These are phyloP conservation scores for Saccharomyces eubayanus DNA, from an alignment of 805 yeast species.

Conservation along the genomic window DNA sequence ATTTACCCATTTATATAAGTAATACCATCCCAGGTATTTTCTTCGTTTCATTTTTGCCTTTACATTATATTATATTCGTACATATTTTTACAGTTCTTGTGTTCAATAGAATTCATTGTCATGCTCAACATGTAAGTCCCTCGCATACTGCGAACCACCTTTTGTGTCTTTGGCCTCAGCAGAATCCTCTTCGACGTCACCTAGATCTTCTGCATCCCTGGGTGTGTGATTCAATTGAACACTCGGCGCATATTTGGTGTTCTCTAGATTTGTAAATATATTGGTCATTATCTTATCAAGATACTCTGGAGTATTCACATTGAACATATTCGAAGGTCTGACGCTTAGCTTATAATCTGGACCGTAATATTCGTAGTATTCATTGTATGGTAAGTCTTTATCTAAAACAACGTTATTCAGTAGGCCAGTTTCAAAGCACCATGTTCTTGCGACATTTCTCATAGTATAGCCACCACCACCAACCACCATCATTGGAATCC, in stretches of 20 bases:
- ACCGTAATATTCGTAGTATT: slow-evolving; percentile 93
- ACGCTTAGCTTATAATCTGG: slow-evolving; percentile 95
- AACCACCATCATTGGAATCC: slow-evolving; percentile 79
- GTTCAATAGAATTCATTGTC: slow-evolving; percentile 61
- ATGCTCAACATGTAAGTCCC: slow-evolving; percentile 64
- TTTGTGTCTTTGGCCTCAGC: slow-evolving; percentile 73
- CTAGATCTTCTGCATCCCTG: slow-evolving; percentile 75
- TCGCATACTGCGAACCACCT: slow-evolving; percentile 82
- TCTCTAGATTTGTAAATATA: slow-evolving; percentile 69
- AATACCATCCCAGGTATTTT: background rate
- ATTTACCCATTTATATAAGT: background rate
- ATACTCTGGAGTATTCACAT: slow-evolving; percentile 90
- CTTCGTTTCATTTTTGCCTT: background rate
- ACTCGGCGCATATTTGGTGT: slow-evolving; percentile 94
- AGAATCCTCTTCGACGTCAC: slow-evolving; percentile 81
- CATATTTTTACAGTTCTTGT: background rate
- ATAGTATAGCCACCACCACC: slow-evolving; percentile 99
- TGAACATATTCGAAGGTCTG: slow-evolving; percentile 91
- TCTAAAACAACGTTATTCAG: slow-evolving; percentile 62
- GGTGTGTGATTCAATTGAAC: slow-evolving; percentile 91
- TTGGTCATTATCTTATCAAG: slow-evolving; percentile 74
- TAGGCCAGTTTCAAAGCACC: slow-evolving; percentile 91
- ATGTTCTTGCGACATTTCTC: slow-evolving; percentile 84
- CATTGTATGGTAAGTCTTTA: slow-evolving; percentile 77
- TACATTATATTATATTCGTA: background rate